Evolutionary conservation across 306 rosid genomes (phyloP).

Genomic region (Alnus glutinosa): DNA sequence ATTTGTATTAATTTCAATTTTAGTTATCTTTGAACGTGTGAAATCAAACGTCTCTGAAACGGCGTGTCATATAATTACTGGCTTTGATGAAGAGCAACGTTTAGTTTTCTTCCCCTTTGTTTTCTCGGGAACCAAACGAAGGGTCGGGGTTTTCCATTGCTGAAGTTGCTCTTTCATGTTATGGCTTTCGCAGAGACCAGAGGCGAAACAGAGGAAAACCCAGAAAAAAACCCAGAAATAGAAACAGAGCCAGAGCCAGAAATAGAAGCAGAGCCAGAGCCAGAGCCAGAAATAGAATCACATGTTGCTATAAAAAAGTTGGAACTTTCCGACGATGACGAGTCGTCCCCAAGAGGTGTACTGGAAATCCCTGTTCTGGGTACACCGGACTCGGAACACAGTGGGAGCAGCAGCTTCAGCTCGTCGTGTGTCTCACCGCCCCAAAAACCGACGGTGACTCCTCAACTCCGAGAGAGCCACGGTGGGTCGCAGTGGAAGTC

Average conservation of each 20-base stretch:
- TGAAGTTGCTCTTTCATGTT: background rate
- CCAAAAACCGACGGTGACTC: conserved; percentile 25
- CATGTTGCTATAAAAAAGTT: conserved; percentile 1
- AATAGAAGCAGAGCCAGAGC: background rate
- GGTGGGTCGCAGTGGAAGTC: conserved; percentile 54
- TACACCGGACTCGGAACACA: conserved; percentile 54
- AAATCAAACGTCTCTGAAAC: background rate
- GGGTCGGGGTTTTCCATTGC: background rate
- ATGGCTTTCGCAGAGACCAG: conserved; percentile 20
- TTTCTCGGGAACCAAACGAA: conserved; percentile 1
- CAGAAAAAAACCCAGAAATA: conserved; percentile 43
- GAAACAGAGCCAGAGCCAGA: background rate
- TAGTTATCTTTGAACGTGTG: background rate
- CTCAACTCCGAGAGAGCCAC: conserved; percentile 10
- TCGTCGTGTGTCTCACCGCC: conserved; percentile 12
- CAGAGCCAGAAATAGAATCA: background rate
- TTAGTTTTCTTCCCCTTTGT: background rate
- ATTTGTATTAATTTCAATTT: background rate
- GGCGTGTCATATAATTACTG: background rate
- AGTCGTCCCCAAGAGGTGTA: conserved; percentile 73
- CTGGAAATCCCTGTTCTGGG: conserved; percentile 56
- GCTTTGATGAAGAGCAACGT: background rate
- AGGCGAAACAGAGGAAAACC: conserved; percentile 33
- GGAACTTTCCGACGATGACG: conserved; percentile 32
- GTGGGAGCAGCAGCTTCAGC: conserved; percentile 33